These are phyloP conservation scores for Rhamnella rubrinervis DNA, from an alignment of 331 rosid genomes.

Conservation along the genomic window DNA sequence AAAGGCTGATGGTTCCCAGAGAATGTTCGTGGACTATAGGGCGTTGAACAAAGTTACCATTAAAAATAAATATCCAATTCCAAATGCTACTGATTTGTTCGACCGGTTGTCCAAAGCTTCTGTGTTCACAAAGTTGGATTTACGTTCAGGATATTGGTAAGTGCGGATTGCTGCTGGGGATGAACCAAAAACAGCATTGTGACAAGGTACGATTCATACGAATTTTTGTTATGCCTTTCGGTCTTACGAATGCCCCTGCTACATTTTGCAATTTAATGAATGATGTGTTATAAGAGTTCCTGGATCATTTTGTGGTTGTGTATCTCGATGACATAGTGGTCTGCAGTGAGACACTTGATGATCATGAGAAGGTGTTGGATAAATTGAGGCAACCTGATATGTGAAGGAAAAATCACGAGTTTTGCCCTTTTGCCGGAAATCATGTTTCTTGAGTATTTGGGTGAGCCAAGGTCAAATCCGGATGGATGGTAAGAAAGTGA, in stretches of 20 bases:
- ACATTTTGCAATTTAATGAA: constrained; percentile 6
- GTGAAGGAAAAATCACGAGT: constrained; percentile 4
- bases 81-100: neutral
- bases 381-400: neutral
- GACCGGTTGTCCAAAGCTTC: neutral
- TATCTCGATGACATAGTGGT: neutral
- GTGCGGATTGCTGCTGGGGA: neutral
- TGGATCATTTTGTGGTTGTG: neutral
- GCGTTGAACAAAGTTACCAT: constrained; percentile 11
- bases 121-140: neutral
- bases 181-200: neutral
- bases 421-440: no score
- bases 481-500: neutral
- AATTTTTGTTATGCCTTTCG: neutral
- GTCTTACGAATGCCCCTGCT: constrained; percentile 1
- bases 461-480: neutral
- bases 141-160: neutral
- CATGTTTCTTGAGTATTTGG: neutral
- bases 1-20: no score
- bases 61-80: neutral
- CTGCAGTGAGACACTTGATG: neutral
- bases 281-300: no score
- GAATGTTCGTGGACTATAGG: no score
- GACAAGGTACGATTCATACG: neutral
- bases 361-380: neutral